A percentile compares a stretch with the other conserved stretches of the same genome.
These are phyloP conservation scores for Nitzschia sp. DNA, from an alignment of 108 stramenopile species.

Conservation along the genomic window DNA sequence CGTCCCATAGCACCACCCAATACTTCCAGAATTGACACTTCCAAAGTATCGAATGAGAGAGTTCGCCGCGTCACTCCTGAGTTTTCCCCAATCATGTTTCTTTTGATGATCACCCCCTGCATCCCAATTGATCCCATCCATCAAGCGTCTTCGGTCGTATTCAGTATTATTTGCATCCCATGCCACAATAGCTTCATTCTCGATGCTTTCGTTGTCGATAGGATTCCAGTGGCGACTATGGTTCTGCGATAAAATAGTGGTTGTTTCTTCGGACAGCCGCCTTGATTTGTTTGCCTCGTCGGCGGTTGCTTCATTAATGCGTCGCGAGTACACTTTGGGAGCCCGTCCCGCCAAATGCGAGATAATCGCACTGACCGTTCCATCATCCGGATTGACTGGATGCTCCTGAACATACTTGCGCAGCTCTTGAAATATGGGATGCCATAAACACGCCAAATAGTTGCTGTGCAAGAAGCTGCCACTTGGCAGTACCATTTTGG, in stretches of 20 bases:
- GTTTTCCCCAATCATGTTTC: constrained; percentile 68
- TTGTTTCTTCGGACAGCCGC: neutral
- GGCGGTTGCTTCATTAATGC: constrained; percentile 31
- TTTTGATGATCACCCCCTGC: constrained; percentile 27
- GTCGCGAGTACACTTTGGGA: constrained; percentile 65
- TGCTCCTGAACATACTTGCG: constrained; percentile 67
- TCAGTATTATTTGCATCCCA: neutral
- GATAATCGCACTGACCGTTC: constrained; percentile 80
- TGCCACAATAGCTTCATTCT: too few relatives aligned
- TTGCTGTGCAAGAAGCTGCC: constrained; percentile 62
- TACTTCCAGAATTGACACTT: constrained; percentile 73
- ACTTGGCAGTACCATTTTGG: constrained; percentile 60
- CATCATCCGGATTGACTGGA: constrained; percentile 87
- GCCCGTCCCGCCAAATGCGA: constrained; percentile 78
- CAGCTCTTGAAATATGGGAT: constrained; percentile 82
- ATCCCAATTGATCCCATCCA: constrained; percentile 53
- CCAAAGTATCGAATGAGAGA: constrained; percentile 84
- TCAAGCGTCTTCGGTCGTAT: constrained; percentile 12
- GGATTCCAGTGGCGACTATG: neutral
- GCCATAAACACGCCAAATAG: constrained; percentile 86
- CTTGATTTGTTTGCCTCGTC: constrained; percentile 9
- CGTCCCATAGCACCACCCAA: constrained; percentile 88
- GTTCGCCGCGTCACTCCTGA: constrained; percentile 77
- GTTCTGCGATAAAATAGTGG: neutral
- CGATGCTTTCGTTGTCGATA: neutral